These are phyloP conservation scores for Stropharia rugosoannulata DNA, from an alignment of 768 basidiomycete genomes.

Conservation along the genomic window DNA sequence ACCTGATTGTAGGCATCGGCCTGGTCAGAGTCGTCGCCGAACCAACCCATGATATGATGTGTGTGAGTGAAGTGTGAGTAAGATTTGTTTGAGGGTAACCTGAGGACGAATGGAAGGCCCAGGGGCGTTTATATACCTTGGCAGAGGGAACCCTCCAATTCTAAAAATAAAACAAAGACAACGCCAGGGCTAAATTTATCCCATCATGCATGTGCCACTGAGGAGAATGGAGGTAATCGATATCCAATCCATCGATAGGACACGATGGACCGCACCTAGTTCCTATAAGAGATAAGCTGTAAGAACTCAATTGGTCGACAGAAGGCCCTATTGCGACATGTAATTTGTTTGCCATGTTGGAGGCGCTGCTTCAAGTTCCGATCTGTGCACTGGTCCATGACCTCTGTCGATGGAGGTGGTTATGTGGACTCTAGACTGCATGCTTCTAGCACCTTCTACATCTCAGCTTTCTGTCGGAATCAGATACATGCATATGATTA, in stretches of 20 bases:
- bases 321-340: neutral
- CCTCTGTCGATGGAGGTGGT: too few species aligned
- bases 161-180: neutral
- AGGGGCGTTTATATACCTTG: neutral
- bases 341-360: too few species aligned
- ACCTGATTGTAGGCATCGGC: constrained; percentile 42
- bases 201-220: neutral
- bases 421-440: too few species aligned
- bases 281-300: neutral
- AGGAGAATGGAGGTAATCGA: neutral
- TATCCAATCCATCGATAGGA: constrained; percentile 1
- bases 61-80: neutral
- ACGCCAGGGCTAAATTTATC: neutral
- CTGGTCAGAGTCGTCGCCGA: constrained; percentile 39
- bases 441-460: too few species aligned
- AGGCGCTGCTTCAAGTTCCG: too few species aligned
- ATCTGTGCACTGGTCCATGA: too few species aligned
- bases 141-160: neutral
- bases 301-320: neutral
- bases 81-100: neutral
- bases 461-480: too few species aligned
- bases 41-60: constrained; percentile 38
- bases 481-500: too few species aligned
- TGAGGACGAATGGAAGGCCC: neutral
- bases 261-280: neutral